These are phyloP conservation scores for Cytospora paraplurivora DNA, from an alignment of 2,329 filamentous ascomycete genomes.

Conservation along the genomic window DNA sequence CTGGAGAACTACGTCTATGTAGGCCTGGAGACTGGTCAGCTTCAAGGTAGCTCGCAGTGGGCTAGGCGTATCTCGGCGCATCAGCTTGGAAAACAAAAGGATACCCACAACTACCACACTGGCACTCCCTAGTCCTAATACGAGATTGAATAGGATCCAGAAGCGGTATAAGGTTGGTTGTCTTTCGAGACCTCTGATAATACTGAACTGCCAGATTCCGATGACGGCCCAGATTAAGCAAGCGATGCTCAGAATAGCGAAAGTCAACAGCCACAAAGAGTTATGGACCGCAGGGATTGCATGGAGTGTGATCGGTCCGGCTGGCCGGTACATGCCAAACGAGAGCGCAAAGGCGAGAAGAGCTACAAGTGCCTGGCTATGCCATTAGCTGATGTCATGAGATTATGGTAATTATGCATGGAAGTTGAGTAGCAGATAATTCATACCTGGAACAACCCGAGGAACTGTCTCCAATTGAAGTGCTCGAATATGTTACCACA, in stretches of 20 bases:
- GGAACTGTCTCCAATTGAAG: neutral
- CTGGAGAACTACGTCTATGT: neutral
- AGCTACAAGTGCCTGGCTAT: neutral
- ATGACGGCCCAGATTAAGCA: neutral
- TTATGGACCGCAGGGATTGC: neutral
- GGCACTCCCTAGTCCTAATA: neutral
- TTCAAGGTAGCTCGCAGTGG: neutral
- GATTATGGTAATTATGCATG: too few species aligned
- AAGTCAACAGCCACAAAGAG: neutral
- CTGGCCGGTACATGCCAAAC: neutral
- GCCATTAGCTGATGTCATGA: neutral
- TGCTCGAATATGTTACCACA: neutral
- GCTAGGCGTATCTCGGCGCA: too few species aligned
- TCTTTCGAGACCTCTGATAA: neutral
- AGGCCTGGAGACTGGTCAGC: neutral
- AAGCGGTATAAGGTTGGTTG: neutral
- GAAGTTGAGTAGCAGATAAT: neutral
- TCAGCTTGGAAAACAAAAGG: neutral
- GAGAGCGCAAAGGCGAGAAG: neutral
- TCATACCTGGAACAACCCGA: neutral
- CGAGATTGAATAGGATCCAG: neutral
- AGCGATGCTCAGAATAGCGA: neutral
- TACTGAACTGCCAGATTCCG: neutral
- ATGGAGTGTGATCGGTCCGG: conserved; percentile 1
- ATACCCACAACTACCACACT: neutral